These are phyloP conservation scores for Paracoccidioides lutzii DNA, from an alignment of 2,329 filamentous ascomycete genomes.

Conservation along the genomic window DNA sequence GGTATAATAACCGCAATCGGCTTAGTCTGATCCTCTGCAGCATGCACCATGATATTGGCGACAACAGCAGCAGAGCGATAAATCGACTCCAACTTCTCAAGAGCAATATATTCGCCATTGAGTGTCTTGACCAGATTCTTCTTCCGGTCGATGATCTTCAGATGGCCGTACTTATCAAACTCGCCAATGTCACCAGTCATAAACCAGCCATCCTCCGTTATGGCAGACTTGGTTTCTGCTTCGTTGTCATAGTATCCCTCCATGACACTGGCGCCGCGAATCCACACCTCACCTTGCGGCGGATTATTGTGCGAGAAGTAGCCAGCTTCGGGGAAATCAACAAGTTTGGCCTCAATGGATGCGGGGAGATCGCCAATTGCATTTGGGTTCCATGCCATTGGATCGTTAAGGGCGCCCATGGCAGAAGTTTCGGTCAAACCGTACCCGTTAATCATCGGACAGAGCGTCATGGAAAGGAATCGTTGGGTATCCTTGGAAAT, in stretches of 20 bases:
- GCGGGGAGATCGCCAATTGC: slow-evolving; percentile 51
- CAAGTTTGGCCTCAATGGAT: slow-evolving; percentile 61
- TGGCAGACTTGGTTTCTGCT: slow-evolving; percentile 68
- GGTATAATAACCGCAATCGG: slow-evolving; percentile 48
- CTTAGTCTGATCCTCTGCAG: slow-evolving; percentile 39
- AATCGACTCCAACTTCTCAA: slow-evolving; percentile 92
- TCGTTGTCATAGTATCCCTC: slow-evolving; percentile 79
- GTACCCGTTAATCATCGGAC: slow-evolving; percentile 89
- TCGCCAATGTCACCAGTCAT: slow-evolving; percentile 84
- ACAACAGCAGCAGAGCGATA: slow-evolving; percentile 47
- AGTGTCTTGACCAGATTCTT: slow-evolving; percentile 99
- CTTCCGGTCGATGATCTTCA: slow-evolving; percentile 87
- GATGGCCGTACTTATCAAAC: slow-evolving; percentile 72
- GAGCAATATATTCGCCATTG: slow-evolving; percentile 95
- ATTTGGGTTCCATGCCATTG: slow-evolving; percentile 59
- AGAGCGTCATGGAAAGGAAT: slow-evolving; percentile 84
- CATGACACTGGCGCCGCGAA: slow-evolving; percentile 70
- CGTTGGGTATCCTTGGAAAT: slow-evolving; percentile 76
- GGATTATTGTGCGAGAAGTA: slow-evolving; percentile 82
- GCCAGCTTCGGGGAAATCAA: slow-evolving; percentile 86
- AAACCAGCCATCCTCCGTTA: slow-evolving; percentile 92
- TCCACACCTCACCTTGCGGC: slow-evolving; percentile 76
- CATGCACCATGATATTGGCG: slow-evolving; percentile 46
- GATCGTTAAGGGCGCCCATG: slow-evolving; percentile 48
- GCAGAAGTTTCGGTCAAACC: slow-evolving; percentile 87